Base-by-base conservation (phyloP, 345 rosid species). In the Orychophragmus violaceus region DNA sequence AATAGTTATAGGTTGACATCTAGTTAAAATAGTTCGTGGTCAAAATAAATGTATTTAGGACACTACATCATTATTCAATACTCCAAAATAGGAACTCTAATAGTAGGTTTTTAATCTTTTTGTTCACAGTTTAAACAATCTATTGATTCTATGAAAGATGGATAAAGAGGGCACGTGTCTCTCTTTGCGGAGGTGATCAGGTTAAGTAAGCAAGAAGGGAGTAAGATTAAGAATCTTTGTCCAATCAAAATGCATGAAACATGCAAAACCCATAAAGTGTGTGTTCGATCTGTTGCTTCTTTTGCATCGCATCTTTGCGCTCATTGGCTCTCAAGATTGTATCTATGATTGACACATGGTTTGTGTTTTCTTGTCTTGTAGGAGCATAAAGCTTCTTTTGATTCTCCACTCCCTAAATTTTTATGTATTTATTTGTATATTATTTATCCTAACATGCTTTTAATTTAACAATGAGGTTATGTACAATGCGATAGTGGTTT, bases 311-410 rank as follows among this genome's bases (percentile, higher is more conserved):
- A 64, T 64, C 60, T 72, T 57, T 37, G 66, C 16, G 41, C 66
- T 66, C 56, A 66, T 66, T 73, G 72, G 77, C 53, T 59, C 49
- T 65, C 32, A 50, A 19, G 42, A 66, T 66, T 62, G 77, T 52
- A 59, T 73, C 62, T 33, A 59, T 73, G 77, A 73, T 59, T 73
- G 77, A 73, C 77, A 73, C 72, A 22, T 73, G 77, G 70, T 59
- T 30, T 66, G 17, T 28, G n/a, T 55, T 36, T 57, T 68, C 53
- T 57, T 63, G 70, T 22, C 50, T 53, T 45, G 18, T 60, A 35
- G 49, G 29, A 32, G 39, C 58, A 57, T 21, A 33, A 72, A 74
- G 72, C 28, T 53, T 61, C n/a, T 49, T 56, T 69, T 48, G 69
- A 75, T 69, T 75, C 75, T 39, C 74, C 75, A 54, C 70, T 56